These are phyloP conservation scores for Saccharomyces mikatae DNA, from an alignment of 805 yeast species.

Conservation along the genomic window DNA sequence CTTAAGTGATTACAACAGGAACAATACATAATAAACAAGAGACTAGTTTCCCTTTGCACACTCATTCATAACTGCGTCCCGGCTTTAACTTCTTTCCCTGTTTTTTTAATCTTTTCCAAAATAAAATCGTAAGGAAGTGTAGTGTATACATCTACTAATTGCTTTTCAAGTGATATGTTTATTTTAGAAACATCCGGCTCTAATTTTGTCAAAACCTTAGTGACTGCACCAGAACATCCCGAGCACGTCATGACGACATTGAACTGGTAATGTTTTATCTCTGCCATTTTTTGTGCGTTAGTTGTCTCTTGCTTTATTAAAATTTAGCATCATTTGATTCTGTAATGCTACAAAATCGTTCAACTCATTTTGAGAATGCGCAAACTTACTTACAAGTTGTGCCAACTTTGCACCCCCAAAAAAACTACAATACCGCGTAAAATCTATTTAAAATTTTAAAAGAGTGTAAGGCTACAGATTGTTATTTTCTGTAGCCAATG, in stretches of 20 bases:
- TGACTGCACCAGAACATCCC: conserved; percentile 83
- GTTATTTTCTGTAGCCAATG: not conserved
- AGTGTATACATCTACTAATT: conserved; percentile 72
- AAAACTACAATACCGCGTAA: not conserved
- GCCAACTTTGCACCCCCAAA: not conserved
- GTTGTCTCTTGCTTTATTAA: not conserved
- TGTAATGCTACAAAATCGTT: not conserved
- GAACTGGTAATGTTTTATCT: conserved; percentile 59
- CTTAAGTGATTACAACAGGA: not conserved
- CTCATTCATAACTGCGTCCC: conserved; percentile 37
- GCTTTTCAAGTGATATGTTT: conserved; percentile 70
- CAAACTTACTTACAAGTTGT: not conserved
- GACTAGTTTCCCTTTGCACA: not conserved
- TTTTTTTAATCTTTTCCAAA: conserved; percentile 72
- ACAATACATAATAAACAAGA: not conserved
- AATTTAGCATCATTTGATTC: not conserved
- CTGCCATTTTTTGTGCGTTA: conserved; percentile 9
- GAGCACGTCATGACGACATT: conserved; percentile 81
- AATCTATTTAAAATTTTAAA: not conserved
- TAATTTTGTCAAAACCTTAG: conserved; percentile 59
- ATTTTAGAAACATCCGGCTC: conserved; percentile 63
- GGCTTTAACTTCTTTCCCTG: conserved; percentile 74
- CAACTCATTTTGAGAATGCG: not conserved
- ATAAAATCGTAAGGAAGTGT: conserved; percentile 66
- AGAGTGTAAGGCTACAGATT: not conserved